A percentile compares a stretch with the other conserved stretches of the same genome.
These are phyloP conservation scores for Colletotrichum sp. DNA, from an alignment of 2,329 filamentous ascomycete species.

Conservation along the genomic window DNA sequence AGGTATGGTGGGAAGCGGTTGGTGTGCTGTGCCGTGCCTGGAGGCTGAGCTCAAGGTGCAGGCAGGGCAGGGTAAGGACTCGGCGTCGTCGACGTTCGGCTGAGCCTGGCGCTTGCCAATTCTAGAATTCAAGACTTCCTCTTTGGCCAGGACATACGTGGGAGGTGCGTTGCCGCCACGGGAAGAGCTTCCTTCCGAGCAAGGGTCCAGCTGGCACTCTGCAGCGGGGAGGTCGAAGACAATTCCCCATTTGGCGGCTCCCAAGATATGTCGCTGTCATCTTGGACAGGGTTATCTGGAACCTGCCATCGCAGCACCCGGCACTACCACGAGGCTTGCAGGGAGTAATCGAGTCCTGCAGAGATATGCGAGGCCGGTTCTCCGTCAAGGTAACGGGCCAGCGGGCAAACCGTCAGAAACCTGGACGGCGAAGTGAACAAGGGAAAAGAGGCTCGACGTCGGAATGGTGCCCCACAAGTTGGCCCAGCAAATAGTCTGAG, in stretches of 20 bases:
- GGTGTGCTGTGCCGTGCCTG: background rate
- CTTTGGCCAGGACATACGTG: background rate
- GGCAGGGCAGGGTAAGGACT: background rate
- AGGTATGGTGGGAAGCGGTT: background rate
- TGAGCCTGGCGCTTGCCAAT: background rate
- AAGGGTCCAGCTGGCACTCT: background rate
- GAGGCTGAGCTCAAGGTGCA: background rate
- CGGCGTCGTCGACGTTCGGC: background rate
- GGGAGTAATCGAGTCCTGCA: background rate
- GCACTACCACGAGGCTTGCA: background rate
- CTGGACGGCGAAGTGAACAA: background rate
- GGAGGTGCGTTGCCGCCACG: background rate
- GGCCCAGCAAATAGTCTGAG: conserved; percentile 5
- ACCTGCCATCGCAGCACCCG: background rate
- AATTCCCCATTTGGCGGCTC: background rate
- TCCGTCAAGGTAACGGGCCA: background rate
- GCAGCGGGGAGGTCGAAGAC: background rate
- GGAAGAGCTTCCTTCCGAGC: background rate
- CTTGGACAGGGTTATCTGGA: background rate
- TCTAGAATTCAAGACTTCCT: background rate
- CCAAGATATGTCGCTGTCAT: background rate
- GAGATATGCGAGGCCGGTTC: background rate
- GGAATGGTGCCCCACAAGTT: background rate
- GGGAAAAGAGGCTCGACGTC: background rate
- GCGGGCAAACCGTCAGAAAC: background rate